Evolutionary conservation across 352 stramenopile genomes (phyloP), one percentile per base, ranked within the genome.

Genomic region (Halophytophthora batemanensis): DNA sequence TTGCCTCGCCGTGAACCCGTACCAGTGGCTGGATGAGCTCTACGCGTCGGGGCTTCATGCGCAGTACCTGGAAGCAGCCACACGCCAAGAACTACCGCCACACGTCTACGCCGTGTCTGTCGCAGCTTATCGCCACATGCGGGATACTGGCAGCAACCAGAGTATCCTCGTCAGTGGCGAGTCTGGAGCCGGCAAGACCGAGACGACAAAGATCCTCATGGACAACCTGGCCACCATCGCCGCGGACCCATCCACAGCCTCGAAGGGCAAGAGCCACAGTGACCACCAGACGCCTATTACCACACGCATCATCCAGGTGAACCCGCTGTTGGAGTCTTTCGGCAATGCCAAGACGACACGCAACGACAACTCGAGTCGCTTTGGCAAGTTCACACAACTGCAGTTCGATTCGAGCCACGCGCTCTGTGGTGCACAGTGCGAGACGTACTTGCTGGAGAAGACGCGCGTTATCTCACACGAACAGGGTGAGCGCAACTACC

Each of bases 301-400:
- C 3, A 94, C 90, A 19, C 78, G 90, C 37, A 98, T 99, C 48
- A 77, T 99, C 12, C 87, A 97, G 37, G 95, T 96, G 17, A 99
- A 99, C 64, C 96, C 97, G 21, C 77, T 99, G 40, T 83, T 99
- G 8, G 97, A 99, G 74, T 94, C 90, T 23, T 99, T 99, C 65
- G 97, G 97, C 28, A 99, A 99, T 68, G 95, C 96, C 25, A 96
- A 97, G 56, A 99, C 96, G 2, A 86, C 96, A 13, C 83, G 96
- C 21, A 99, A 99, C 69, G 91, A 98, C 77, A 99, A 99, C 67
- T 98, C 86, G 6, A 89, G 61, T 58, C 86, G 95, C 29, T 98
- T 98, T 61, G 96, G 96, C 43, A 98, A 98, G 68, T 98, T 97
- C 59, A 98, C 97, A 52, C 86, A 98, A 62, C 82, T 99, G 10